These are phyloP conservation scores for Coffea humblotiana DNA, from an alignment of 305 asterid genomes.

Conservation along the genomic window DNA sequence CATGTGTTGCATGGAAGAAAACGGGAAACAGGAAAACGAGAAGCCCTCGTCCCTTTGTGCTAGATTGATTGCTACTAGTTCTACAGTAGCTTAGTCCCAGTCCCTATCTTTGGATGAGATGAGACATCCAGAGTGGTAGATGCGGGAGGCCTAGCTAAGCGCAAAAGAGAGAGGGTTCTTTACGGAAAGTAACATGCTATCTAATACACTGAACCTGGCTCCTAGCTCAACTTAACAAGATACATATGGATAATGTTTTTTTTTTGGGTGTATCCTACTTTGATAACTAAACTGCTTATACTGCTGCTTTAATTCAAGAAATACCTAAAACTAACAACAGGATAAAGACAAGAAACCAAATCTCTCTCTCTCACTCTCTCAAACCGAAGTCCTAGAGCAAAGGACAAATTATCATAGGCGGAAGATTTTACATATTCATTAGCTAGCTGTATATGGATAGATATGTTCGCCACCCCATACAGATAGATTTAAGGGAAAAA, in stretches of 20 bases:
- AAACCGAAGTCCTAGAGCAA: neutral
- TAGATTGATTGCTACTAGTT: too few species aligned
- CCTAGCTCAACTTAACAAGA: too few species aligned
- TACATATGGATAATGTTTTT: neutral
- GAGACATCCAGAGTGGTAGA: neutral
- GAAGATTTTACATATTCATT: too few species aligned
- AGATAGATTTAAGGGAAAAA: too few species aligned
- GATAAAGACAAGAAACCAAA: neutral
- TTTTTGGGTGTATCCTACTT: too few species aligned
- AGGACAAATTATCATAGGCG: neutral
- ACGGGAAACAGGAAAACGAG: neutral
- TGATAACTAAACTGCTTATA: neutral
- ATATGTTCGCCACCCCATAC: neutral
- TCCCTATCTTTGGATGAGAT: neutral
- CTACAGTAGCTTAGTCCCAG: neutral
- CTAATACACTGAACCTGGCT: slow-evolving; percentile 20
- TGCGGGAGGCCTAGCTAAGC: too few species aligned
- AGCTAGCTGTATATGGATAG: too few species aligned
- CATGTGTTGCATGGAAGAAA: slow-evolving; percentile 3
- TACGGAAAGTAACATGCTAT: slow-evolving; percentile 15
- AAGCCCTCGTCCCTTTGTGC: neutral
- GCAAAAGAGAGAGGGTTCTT: slow-evolving; percentile 14
- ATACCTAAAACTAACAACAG: neutral
- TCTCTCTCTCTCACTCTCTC: neutral
- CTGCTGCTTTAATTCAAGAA: neutral